Conservation (phyloP, 495 filamentous ascomycete genomes). For the Beverwykella pulmonaria region DNA sequence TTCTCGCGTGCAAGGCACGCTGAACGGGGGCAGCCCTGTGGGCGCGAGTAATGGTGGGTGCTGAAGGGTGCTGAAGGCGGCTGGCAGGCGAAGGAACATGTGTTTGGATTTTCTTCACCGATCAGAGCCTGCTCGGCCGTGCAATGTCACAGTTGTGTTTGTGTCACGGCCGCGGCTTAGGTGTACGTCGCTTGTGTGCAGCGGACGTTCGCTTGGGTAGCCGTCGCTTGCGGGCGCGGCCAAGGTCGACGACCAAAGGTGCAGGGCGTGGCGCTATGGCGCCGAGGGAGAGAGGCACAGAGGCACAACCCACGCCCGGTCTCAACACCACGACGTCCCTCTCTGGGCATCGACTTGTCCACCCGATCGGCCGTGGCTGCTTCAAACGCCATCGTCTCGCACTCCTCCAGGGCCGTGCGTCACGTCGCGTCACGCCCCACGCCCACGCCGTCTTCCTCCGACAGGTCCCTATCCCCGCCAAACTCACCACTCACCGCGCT, state of each 20-base stretch:
- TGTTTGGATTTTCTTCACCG: slow-evolving; percentile 1
- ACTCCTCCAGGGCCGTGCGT: not conserved
- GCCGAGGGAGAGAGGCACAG: no score
- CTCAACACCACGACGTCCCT: not conserved
- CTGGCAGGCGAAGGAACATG: not conserved
- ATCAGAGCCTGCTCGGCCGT: slow-evolving; percentile 1
- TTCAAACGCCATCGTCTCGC: not conserved
- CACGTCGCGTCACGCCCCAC: no score
- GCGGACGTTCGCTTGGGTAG: no score
- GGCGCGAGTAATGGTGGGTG: no score
- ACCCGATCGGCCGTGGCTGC: not conserved
- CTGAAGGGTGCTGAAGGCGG: not conserved
- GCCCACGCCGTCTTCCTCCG: not conserved
- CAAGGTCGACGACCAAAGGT: no score
- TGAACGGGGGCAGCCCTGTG: no score
- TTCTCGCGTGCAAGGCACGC: no score
- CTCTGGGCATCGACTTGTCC: no score
- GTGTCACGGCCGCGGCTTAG: not conserved
- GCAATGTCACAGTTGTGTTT: slow-evolving; percentile 1
- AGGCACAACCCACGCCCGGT: not conserved
- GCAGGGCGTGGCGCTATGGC: no score
- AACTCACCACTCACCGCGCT: no score
- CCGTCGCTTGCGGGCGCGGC: no score
- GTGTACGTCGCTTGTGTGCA: no score
- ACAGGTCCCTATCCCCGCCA: not conserved